Evolutionary conservation across 2,329 filamentous ascomycete genomes (phyloP).

Genomic region (Chlorencoelia australis): DNA sequence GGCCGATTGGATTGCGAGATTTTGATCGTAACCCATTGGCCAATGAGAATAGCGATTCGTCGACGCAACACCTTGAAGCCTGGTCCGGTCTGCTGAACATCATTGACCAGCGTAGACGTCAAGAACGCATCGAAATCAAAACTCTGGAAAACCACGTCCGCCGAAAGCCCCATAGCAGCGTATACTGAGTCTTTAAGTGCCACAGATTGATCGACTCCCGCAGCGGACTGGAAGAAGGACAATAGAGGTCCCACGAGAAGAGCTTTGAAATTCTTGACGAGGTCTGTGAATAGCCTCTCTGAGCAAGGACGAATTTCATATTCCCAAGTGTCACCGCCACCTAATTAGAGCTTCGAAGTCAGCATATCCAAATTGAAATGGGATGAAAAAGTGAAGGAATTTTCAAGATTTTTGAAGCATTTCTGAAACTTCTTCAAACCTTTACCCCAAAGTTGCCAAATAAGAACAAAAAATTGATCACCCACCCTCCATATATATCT

Average conservation of each 20-base stretch:
- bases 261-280: constrained; percentile 80
- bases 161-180: constrained; percentile 79
- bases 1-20: constrained; percentile 57
- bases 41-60: constrained; percentile 78
- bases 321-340: constrained; percentile 78
- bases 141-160: constrained; percentile 60
- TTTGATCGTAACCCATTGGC: constrained; percentile 79
- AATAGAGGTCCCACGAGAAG: constrained; percentile 71
- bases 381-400: too few relatives aligned
- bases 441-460: too few relatives aligned
- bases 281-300: constrained; percentile 86
- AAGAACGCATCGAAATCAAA: constrained; percentile 82
- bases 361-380: too few relatives aligned
- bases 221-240: constrained; percentile 70
- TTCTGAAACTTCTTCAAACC: too few relatives aligned
- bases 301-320: constrained; percentile 88
- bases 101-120: constrained; percentile 61
- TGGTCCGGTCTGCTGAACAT: constrained; percentile 55
- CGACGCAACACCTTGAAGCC: constrained; percentile 75
- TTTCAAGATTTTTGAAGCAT: too few relatives aligned
- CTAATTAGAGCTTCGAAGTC: too few relatives aligned
- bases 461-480: too few relatives aligned
- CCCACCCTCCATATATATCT: constrained; percentile 77
- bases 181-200: constrained; percentile 91
- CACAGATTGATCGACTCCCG: constrained; percentile 56